Evolutionary conservation across 2,329 filamentous ascomycete species (phyloP), one percentile per base, ranked within the genome.

Genomic region (Herpotrichia juniperi): DNA sequence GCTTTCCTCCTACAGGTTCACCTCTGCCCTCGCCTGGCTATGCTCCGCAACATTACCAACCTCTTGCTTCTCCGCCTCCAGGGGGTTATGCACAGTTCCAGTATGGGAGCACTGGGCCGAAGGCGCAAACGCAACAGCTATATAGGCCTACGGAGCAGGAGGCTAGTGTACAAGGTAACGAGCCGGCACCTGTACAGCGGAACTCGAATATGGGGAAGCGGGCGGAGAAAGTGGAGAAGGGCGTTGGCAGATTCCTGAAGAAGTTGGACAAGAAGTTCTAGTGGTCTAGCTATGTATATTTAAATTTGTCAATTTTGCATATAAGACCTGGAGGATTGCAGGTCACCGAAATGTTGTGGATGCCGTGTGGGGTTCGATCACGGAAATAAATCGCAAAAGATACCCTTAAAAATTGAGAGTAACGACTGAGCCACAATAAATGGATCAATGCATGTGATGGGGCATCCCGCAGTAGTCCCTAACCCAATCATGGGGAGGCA

Each of bases 231-330:
- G 63, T 91, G 28, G 89, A 92, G 75, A 86, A 85, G 70, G 86
- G 87, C 1, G 83, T 91, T 4, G 83, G 84, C 24, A 85, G 86
- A 6, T 87, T 91, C 78, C 73, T 92, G 59, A 91, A 88, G 81
- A 90, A 87, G 76, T 81, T 92, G 72, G 89, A 92, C 77, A 91
- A 90, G 84, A 89, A 85, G 68, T 87, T 88, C 74, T 71, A 60
- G 54, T 3, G 8, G 12, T 46, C 8, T n/a, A 25, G 11, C 17
- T 37, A 17, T 37, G 3, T 37, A 37, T 37, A 37, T 6, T 19
- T 37, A 19, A 9, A 7, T 6, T 12, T 12, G 35, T 40, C 35
- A 10, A 21, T 19, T 40, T 21, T 40, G 16, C 5, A 24, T 40
- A 9, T 40, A 22, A 21, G 17, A 16, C 8, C 22, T 40, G 21